Base-by-base conservation (phyloP, 208 protist genomes). In the Hexamita inflata region DNA sequence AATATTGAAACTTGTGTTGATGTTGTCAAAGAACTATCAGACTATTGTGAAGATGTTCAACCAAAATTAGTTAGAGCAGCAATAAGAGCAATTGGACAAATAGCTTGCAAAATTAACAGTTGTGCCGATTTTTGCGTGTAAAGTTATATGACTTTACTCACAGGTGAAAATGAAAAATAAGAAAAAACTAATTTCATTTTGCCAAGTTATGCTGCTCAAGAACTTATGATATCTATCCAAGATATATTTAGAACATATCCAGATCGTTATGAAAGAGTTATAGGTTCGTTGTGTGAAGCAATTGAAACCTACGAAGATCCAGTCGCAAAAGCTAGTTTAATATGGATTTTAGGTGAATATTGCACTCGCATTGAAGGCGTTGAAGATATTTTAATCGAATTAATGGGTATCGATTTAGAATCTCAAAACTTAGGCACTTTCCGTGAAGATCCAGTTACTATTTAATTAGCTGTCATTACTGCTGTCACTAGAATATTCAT, bases 261-360 rank as follows among this genome's bases (percentile, higher is more conserved):
- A 19, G 7, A 64, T 24, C 28, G 60, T 38, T 83, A 78, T 64
- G 77, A 81, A 49, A 53, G 42, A 0, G 35, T 75, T 28, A 80
- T 83, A 73, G 77, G 34, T 15, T 15, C 4, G 0, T 62, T 83
- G 15, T 74, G 35, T 29, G 59, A 80, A 35, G 38, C 45, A 26
- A 24, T 81, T 19, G 41, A 4, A 30, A 42, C 9, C 24, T 32
- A 78, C n/a, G 77, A 83, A 41, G 76, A 80, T 19, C 29, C 67
- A 19, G 45, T 78, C 7, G 53, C 77, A 38, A 83, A 83, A 34
- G 24, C 73, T 28, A 19, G 59, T 11, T 49, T 83, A 9, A 42
- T 78, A 38, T 83, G 80, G 80, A 82, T 82, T 59, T 32, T 76
- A n/a, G 79, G 79, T 15, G 68, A 83, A 61, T 80, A 78, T 30